Evolutionary conservation across 2,329 filamentous ascomycete genomes (phyloP).

Genomic region (Pochonia chlamydosporia): DNA sequence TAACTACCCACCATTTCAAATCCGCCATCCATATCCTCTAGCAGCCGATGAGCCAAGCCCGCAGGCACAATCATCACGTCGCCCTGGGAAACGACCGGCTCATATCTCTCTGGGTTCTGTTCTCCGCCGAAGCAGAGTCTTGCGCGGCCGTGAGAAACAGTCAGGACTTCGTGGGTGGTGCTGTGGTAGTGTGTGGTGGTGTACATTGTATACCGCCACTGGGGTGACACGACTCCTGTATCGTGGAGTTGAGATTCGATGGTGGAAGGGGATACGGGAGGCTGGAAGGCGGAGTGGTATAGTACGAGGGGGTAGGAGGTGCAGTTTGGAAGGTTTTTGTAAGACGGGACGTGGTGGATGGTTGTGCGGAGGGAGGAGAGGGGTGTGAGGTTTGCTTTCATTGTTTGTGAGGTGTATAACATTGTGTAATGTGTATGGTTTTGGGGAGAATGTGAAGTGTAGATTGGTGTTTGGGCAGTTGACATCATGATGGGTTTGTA

Average conservation of each 20-base stretch:
- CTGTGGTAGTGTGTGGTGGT: constrained; percentile 60
- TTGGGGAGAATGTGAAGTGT: background rate
- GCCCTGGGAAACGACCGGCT: constrained; percentile 48
- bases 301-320: constrained; percentile 60
- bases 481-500: background rate
- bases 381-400: background rate
- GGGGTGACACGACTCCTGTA: constrained; percentile 51
- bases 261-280: constrained; percentile 34
- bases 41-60: constrained; percentile 55
- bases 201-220: constrained; percentile 69
- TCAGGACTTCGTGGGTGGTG: constrained; percentile 62
- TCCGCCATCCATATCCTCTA: constrained; percentile 46
- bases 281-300: constrained; percentile 55
- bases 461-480: background rate
- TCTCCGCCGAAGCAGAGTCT: constrained; percentile 62
- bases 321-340: constrained; percentile 56
- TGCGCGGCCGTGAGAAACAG: constrained; percentile 51
- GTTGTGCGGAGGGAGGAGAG: constrained; percentile 49
- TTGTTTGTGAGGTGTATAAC: background rate
- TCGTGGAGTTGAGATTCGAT: constrained; percentile 51
- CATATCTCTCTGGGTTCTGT: constrained; percentile 31
- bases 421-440: background rate
- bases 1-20: constrained; percentile 67
- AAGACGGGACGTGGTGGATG: constrained; percentile 51
- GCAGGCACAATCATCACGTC: constrained; percentile 62